Evolutionary conservation across 1,139 yeast species (phyloP).

Genomic region (Saccharomyces hybrid): DNA sequence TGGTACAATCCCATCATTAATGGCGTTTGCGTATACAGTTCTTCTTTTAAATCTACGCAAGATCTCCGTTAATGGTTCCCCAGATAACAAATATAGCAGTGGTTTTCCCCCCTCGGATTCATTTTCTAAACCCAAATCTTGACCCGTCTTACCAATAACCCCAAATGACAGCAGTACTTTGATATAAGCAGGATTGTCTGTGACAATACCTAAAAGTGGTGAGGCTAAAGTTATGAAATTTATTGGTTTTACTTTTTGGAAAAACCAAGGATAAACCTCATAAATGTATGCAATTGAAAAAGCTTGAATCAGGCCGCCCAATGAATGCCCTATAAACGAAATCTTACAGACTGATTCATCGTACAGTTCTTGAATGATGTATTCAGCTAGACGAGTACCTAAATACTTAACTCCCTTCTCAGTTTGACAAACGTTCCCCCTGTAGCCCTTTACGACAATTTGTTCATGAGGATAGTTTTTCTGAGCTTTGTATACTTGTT

Average conservation of each 20-base stretch:
- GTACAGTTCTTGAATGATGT: slow-evolving; percentile 50
- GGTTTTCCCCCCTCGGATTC: slow-evolving; percentile 41
- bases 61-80: slow-evolving; percentile 68
- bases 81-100: slow-evolving; percentile 60
- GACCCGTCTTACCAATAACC: slow-evolving; percentile 84
- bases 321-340: slow-evolving; percentile 82
- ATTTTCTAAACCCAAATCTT: slow-evolving; percentile 63
- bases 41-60: slow-evolving; percentile 56
- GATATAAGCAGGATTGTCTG: slow-evolving; percentile 80
- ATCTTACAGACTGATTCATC: slow-evolving; percentile 45
- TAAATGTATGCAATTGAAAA: slow-evolving; percentile 80
- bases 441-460: slow-evolving; percentile 69
- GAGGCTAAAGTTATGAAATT: slow-evolving; percentile 79
- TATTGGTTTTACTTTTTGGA: slow-evolving; percentile 53
- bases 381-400: slow-evolving; percentile 76
- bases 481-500: slow-evolving; percentile 51
- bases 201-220: slow-evolving; percentile 72
- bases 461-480: slow-evolving; percentile 41
- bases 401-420: slow-evolving; percentile 81
- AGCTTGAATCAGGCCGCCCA: slow-evolving; percentile 84
- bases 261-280: slow-evolving; percentile 61
- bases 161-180: slow-evolving; percentile 80
- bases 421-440: slow-evolving; percentile 78
- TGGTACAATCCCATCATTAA: slow-evolving; percentile 80
- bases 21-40: slow-evolving; percentile 33